Base-by-base conservation (phyloP, 345 rosid genomes). In the Salix viminalis region DNA sequence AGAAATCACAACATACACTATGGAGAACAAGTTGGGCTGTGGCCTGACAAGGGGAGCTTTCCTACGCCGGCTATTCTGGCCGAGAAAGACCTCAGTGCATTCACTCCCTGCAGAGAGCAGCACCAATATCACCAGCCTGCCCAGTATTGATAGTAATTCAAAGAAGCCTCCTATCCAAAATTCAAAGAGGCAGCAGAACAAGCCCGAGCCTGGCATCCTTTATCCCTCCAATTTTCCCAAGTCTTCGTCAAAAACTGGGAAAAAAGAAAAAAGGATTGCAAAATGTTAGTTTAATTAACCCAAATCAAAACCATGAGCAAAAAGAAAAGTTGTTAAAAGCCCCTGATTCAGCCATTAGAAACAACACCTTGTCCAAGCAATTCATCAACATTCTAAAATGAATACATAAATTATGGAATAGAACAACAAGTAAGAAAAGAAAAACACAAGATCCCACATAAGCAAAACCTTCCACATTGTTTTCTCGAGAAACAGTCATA, bases 41-140 rank as follows among this genome's bases (percentile, higher is more conserved):
- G 91, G 92, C 66, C 60, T 87, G 15, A 84, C 84, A 46, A 89
- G 86, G 4, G 82, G 90, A 64, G 76, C 89, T 74, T 85, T 90
- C 81, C 80, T 75, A 14, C 83, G 84, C 52, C 73, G 90, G 89
- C 86, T 84, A 28, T 80, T 81, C 74, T 75, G 88, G 83, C 78
- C 79, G 8, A 70, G 79, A 15, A 83, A 85, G 73, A 79, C 86
- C 11, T 75, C 87, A 4, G 72, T 86, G 14, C 84, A 89, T 76
- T 65, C 81, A 66, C 71, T 88, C 69, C 72, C 87, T 13, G 46
- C 76, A 39, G 84, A 85, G 56, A 69, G 76, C 24, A 58, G 75
- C 74, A 76, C 13, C 28, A 46, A 52, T 28, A 71, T 28, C 39
- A 50, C 13, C 52, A 80, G 34, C 69, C 48, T 46, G 41, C 32